These are phyloP conservation scores for Abrus precatorius DNA, from an alignment of 306 rosid genomes.

Conservation along the genomic window DNA sequence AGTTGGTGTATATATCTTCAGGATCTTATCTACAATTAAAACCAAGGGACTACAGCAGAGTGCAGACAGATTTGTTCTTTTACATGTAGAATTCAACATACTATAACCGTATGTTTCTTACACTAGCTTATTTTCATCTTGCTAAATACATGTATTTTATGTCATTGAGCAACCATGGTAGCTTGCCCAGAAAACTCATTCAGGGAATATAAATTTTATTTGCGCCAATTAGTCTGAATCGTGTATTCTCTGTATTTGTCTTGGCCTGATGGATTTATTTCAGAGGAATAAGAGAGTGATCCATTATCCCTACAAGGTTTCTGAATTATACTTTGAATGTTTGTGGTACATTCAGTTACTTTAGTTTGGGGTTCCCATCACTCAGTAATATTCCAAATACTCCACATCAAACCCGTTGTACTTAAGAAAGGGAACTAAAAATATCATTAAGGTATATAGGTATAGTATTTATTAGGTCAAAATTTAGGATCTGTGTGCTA, in stretches of 20 bases:
- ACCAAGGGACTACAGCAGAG: neutral
- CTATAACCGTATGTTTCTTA: neutral
- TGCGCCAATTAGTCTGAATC: conserved; percentile 18
- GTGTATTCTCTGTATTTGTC: neutral
- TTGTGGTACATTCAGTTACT: conserved; percentile 15
- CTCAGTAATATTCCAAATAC: conserved; percentile 8
- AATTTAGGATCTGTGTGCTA: conserved; percentile 36
- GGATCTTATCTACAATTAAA: conserved; percentile 23
- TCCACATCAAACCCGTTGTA: neutral
- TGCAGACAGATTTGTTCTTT: neutral
- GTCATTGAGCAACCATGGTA: conserved; percentile 23
- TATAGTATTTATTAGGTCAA: conserved; percentile 33
- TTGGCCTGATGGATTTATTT: conserved; percentile 4
- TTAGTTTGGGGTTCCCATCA: conserved; percentile 14
- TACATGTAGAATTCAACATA: neutral
- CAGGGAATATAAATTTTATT: conserved; percentile 11
- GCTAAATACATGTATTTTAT: neutral
- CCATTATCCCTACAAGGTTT: neutral
- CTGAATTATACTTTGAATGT: conserved; percentile 6
- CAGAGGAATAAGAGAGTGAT: neutral
- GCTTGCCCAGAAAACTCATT: conserved; percentile 37
- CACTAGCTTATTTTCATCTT: neutral
- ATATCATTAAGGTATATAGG: conserved; percentile 26
- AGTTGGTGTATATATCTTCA: neutral
- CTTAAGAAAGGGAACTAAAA: conserved; percentile 27